Evolutionary conservation across 805 yeast species (phyloP).

Genomic region (Starmerella vaccinii): DNA sequence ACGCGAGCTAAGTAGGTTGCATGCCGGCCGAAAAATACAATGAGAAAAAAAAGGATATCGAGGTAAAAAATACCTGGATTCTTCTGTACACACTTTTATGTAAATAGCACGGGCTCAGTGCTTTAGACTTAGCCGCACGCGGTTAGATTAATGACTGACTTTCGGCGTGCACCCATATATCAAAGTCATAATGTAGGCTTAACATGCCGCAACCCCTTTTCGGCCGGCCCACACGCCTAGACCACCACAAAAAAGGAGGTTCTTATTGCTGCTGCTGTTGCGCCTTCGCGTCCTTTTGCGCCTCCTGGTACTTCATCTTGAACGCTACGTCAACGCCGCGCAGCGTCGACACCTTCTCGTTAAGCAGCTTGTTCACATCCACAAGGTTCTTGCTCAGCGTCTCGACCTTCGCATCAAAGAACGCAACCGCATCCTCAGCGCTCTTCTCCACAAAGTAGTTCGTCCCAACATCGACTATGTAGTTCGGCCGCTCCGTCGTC

Average conservation of each 20-base stretch:
- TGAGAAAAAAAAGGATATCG: too few species aligned
- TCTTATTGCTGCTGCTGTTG: neutral
- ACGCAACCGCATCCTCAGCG: constrained; percentile 53
- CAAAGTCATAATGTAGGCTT: too few species aligned
- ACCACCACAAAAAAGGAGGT: neutral
- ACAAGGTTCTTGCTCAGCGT: constrained; percentile 64
- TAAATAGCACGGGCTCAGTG: too few species aligned
- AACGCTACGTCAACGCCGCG: constrained; percentile 44
- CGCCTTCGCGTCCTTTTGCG: constrained; percentile 13
- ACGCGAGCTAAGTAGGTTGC: constrained; percentile 33
- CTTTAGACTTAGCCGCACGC: too few species aligned
- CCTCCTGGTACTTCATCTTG: constrained; percentile 19
- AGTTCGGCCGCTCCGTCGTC: constrained; percentile 52
- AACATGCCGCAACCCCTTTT: too few species aligned
- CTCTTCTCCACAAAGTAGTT: constrained; percentile 85
- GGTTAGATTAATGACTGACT: too few species aligned
- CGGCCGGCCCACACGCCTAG: too few species aligned
- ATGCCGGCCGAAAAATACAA: too few species aligned
- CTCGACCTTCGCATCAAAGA: constrained; percentile 61
- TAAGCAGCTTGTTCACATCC: constrained; percentile 63
- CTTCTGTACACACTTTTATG: too few species aligned
- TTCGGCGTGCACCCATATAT: too few species aligned
- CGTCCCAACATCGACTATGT: constrained; percentile 89
- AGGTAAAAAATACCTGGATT: too few species aligned
- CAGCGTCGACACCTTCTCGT: constrained; percentile 57